Conservation (phyloP, 108 stramenopile genomes). For the Epithemia pelagica region DNA sequence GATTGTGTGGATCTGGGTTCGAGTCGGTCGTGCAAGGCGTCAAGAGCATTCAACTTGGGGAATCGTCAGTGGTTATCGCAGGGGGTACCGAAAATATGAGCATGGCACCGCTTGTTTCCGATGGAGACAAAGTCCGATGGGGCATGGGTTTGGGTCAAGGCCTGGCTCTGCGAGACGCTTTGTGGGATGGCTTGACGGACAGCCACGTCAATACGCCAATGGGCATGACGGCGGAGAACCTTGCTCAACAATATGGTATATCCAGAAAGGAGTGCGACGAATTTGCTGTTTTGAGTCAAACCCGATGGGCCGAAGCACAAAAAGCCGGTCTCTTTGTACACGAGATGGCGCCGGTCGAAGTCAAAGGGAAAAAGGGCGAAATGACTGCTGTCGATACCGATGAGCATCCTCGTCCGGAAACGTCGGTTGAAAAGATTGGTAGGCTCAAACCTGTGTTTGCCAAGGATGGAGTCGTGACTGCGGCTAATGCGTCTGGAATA, state of each 20-base stretch:
- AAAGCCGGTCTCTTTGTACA: slow-evolving; percentile 76
- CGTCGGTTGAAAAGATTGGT: slow-evolving; percentile 79
- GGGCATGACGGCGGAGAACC: slow-evolving; percentile 98
- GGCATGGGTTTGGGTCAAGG: slow-evolving; percentile 85
- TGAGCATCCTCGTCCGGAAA: slow-evolving; percentile 94
- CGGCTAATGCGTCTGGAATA: slow-evolving; percentile 94
- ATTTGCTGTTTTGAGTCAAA: slow-evolving; percentile 83
- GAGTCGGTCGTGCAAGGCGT: slow-evolving; percentile 91
- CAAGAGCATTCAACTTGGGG: slow-evolving; percentile 82
- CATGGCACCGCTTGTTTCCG: slow-evolving; percentile 77
- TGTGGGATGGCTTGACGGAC: slow-evolving; percentile 90
- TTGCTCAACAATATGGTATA: slow-evolving; percentile 88
- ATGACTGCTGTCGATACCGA: slow-evolving; percentile 70
- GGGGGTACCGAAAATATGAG: slow-evolving; percentile 98
- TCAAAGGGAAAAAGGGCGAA: slow-evolving; percentile 81
- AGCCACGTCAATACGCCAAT: slow-evolving; percentile 79
- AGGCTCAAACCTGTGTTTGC: slow-evolving; percentile 85
- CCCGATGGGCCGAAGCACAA: slow-evolving; percentile 67
- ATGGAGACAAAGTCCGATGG: slow-evolving; percentile 85
- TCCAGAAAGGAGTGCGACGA: slow-evolving; percentile 88
- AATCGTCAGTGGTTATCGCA: slow-evolving; percentile 79
- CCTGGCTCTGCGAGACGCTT: slow-evolving; percentile 51
- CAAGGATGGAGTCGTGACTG: slow-evolving; percentile 93
- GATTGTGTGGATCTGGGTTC: slow-evolving; percentile 96
- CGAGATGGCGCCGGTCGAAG: slow-evolving; percentile 91